A percentile compares a stretch with the other conserved stretches of the same genome.
Evolutionary conservation across 2,329 filamentous ascomycete species (phyloP).

Genomic region (Apiospora aurea): DNA sequence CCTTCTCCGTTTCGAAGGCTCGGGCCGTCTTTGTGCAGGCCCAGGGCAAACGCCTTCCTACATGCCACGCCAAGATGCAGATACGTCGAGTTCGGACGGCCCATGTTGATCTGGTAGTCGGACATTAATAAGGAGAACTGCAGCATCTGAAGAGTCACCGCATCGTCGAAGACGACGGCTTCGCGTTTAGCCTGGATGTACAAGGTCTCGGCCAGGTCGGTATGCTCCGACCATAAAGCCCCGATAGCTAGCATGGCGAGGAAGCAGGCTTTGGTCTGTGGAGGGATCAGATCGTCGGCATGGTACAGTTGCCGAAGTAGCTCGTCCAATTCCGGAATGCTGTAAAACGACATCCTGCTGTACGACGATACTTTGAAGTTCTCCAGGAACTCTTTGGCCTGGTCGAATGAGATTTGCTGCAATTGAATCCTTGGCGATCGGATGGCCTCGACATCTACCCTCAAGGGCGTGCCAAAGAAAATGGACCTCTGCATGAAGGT

Average conservation of each 20-base stretch:
- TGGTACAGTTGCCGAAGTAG: slow-evolving; percentile 33
- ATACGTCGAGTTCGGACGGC: slow-evolving; percentile 40
- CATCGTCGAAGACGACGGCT: slow-evolving; percentile 38
- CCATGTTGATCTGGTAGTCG: slow-evolving; percentile 40
- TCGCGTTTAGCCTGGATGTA: slow-evolving; percentile 37
- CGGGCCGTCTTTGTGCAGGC: slow-evolving; percentile 37
- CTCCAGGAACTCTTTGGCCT: slow-evolving; percentile 31
- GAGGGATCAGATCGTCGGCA: slow-evolving; percentile 28
- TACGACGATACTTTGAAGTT: slow-evolving; percentile 31
- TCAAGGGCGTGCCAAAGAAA: slow-evolving; percentile 41
- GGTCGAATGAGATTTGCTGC: slow-evolving; percentile 28
- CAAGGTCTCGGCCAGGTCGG: slow-evolving; percentile 36
- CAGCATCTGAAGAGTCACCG: slow-evolving; percentile 42
- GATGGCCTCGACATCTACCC: slow-evolving; percentile 29
- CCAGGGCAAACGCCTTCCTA: slow-evolving; percentile 40
- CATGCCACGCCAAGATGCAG: slow-evolving; percentile 39
- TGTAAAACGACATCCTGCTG: slow-evolving; percentile 34
- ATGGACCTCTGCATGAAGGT: slow-evolving; percentile 41
- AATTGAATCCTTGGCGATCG: slow-evolving; percentile 20
- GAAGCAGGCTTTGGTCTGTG: slow-evolving; percentile 35
- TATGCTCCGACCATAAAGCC: slow-evolving; percentile 36
- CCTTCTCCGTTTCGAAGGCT: slow-evolving; percentile 30
- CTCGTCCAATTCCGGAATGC: slow-evolving; percentile 33
- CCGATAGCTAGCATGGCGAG: slow-evolving; percentile 38
- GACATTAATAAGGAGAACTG: slow-evolving; percentile 39